Evolutionary conservation across 805 yeast species (phyloP), one percentile per base, ranked within the genome.

Genomic region (Teunomyces aglyptinius): DNA sequence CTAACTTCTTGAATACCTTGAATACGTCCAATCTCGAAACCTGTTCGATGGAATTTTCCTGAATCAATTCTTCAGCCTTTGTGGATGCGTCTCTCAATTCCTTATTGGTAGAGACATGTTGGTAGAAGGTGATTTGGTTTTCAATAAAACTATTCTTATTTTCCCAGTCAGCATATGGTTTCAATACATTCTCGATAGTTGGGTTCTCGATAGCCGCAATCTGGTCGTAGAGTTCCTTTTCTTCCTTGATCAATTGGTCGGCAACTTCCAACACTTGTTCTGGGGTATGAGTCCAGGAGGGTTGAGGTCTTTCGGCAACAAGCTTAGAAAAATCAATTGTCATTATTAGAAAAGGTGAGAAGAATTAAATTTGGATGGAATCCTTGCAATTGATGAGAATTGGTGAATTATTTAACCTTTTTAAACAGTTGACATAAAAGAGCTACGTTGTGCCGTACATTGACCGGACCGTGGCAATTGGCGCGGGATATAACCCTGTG

Each of bases 41-140:
- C 19, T 83, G 73, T 54, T 86, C 95, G 55, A 88, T 86, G 7
- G 74, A 67, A 53, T 71, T 78, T 41, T 81, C 77, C 44, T 79
- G 75, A 36, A 85, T 63, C 49, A 72, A 58, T 58, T 80, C 80
- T 51, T 83, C 86, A 0, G 88, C 84, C 49, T 77, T 68, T 38
- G 76, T 75, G 2, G 91, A 81, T 3, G 89, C 88, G 51, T 85
- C 88, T 57, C 96, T 76, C 27, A 86, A 59, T n/a, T 67, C 80
- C 57, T 82, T 79, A 51, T 77, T 73, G 16, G 81, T 57, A 3
- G 91, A 83, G 8, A 89, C 91, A 54, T 85, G 83, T 63, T 83
- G 89, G 57, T 81, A 83, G 59, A 89, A 88, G 15, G 83, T 70
- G 54, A 86, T 63, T 53, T 76, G 83, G 54, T 76, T 77, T 22